A percentile compares a stretch with the other conserved stretches of the same genome.
These are phyloP conservation scores for Phytophthora pseudosyringae DNA, from an alignment of 352 stramenopile genomes.

Conservation along the genomic window DNA sequence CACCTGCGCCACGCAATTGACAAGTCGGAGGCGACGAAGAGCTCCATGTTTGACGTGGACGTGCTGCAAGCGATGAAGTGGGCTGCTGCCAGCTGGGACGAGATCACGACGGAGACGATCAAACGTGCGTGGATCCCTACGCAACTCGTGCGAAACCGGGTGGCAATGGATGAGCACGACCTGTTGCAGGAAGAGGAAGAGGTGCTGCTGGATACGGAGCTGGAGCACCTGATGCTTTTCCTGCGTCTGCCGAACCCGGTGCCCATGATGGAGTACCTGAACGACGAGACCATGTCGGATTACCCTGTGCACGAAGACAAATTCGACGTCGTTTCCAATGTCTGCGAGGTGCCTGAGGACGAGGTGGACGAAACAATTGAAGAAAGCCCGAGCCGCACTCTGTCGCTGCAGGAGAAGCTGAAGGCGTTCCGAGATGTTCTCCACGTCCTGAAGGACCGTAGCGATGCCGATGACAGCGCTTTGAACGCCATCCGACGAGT, in stretches of 20 bases:
- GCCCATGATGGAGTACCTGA: slow-evolving; percentile 71
- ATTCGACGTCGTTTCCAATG: slow-evolving; percentile 77
- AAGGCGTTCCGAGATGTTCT: slow-evolving; percentile 82
- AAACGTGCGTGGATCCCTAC: slow-evolving; percentile 70
- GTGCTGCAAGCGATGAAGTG: slow-evolving; percentile 86
- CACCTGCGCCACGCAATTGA: slow-evolving; percentile 75
- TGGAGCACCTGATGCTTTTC: slow-evolving; percentile 73
- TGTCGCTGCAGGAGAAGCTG: slow-evolving; percentile 81
- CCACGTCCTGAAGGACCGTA: slow-evolving; percentile 77
- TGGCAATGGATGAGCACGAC: slow-evolving; percentile 55
- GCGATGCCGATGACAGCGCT: slow-evolving; percentile 61
- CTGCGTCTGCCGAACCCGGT: slow-evolving; percentile 64
- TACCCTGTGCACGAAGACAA: slow-evolving; percentile 85
- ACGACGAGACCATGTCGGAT: slow-evolving; percentile 73
- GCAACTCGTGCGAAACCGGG: slow-evolving; percentile 57
- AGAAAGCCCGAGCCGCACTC: slow-evolving; percentile 40
- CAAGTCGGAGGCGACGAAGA: slow-evolving; percentile 54
- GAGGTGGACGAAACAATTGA: slow-evolving; percentile 63
- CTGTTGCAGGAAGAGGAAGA: slow-evolving; percentile 68
- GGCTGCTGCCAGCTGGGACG: slow-evolving; percentile 70
- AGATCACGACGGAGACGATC: slow-evolving; percentile 74
- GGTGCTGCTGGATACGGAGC: slow-evolving; percentile 62
- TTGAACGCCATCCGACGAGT: slow-evolving; percentile 66
- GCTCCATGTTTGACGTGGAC: slow-evolving; percentile 62
- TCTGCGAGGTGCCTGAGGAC: slow-evolving; percentile 72